Evolutionary conservation across 345 rosid genomes (phyloP).

Genomic region (Iberis pinnata): DNA sequence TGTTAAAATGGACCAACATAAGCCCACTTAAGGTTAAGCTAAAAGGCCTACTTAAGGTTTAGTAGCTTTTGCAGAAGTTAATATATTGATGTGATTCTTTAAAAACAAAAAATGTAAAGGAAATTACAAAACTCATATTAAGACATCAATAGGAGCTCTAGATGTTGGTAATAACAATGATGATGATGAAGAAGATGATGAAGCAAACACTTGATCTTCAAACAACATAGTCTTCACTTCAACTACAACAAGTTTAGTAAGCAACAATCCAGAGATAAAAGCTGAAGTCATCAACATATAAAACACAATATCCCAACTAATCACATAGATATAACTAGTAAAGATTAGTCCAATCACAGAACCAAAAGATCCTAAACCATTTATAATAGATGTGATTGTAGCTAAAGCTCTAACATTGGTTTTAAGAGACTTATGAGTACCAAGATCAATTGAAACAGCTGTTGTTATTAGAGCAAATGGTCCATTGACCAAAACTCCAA

Average conservation of each 20-base stretch:
- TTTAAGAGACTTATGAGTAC: conserved; percentile 83
- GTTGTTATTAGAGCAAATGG: conserved; percentile 96
- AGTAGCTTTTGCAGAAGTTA: too few species aligned
- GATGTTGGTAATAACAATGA: too few species aligned
- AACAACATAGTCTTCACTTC: conserved; percentile 55
- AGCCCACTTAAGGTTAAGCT: conserved; percentile 16
- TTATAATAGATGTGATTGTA: conserved; percentile 84
- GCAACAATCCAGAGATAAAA: conserved; percentile 65
- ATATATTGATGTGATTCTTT: too few species aligned
- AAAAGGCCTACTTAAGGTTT: too few species aligned
- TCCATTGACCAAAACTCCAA: conserved; percentile 79
- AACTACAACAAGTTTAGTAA: conserved; percentile 60
- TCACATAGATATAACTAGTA: conserved; percentile 76
- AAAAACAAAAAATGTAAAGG: too few species aligned
- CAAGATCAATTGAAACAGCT: conserved; percentile 90
- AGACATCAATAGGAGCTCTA: too few species aligned
- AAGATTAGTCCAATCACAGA: conserved; percentile 87
- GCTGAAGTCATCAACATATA: conserved; percentile 94
- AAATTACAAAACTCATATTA: too few species aligned
- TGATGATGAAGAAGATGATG: conserved; percentile 12
- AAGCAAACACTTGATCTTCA: conserved; percentile 14
- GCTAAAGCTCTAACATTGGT: conserved; percentile 94
- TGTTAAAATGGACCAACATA: background rate
- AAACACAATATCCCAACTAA: conserved; percentile 84
- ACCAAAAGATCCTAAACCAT: conserved; percentile 94